phyloP scores from a whole-genome alignment of 768 basidiomycete genomes.

The Termitomyces eurrhizus region DNA sequence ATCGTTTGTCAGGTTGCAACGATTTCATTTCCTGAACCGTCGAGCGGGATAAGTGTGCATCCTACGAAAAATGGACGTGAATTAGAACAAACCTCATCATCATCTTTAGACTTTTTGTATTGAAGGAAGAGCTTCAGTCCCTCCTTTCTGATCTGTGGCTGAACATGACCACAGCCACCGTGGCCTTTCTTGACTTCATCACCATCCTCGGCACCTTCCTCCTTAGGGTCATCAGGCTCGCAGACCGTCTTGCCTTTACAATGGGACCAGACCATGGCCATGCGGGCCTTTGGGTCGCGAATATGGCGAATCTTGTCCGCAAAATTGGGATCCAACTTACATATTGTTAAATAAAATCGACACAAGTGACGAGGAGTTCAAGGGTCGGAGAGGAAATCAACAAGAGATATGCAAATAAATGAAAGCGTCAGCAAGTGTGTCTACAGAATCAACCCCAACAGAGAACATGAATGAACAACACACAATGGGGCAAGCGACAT shows the following conservation, averaged over 20 bases:
- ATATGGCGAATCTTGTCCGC: slow-evolving; percentile 85
- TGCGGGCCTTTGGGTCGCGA: slow-evolving; percentile 81
- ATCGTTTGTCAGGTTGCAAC: slow-evolving; percentile 75
- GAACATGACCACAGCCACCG: slow-evolving; percentile 93
- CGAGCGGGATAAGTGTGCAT: slow-evolving; percentile 2
- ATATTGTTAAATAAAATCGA: slow-evolving; percentile 20
- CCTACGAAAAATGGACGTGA: slow-evolving; percentile 3
- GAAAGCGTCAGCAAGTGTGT: slow-evolving; percentile 63
- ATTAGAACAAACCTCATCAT: slow-evolving; percentile 77
- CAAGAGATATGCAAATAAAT: slow-evolving; percentile 52
- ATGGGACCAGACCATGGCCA: slow-evolving; percentile 80
- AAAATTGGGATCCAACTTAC: slow-evolving; percentile 82
- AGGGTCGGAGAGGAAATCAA: slow-evolving; percentile 16
- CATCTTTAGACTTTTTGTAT: slow-evolving; percentile 92
- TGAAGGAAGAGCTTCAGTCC: slow-evolving; percentile 92
- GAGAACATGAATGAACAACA: slow-evolving; percentile 28
- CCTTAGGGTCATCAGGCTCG: slow-evolving; percentile 85
- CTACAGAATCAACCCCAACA: slow-evolving; percentile 28
- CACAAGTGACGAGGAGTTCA: slow-evolving; percentile 23
- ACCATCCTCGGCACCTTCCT: slow-evolving; percentile 69
- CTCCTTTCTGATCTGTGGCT: slow-evolving; percentile 90
- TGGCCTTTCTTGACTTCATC: slow-evolving; percentile 87
- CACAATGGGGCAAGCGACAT: slow-evolving; percentile 59
- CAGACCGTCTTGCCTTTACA: slow-evolving; percentile 89
- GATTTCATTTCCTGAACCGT: slow-evolving; percentile 68